Evolutionary conservation across 2,329 filamentous ascomycete species (phyloP).

Genomic region (Penicillium sp.): DNA sequence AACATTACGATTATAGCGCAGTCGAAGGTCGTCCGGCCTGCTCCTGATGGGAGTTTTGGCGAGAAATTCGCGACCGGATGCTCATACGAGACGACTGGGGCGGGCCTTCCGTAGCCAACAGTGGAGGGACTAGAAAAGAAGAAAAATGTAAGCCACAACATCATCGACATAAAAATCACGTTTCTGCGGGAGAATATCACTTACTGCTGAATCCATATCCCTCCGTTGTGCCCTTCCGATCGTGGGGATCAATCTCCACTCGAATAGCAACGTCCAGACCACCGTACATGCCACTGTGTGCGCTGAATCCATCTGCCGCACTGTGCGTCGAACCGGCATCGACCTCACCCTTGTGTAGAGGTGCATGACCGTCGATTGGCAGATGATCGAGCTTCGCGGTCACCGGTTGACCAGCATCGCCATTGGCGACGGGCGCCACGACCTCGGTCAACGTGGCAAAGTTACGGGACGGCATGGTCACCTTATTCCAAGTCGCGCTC

Average conservation of each 20-base stretch:
- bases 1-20: constrained; percentile 26
- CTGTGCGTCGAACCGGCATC: constrained; percentile 78
- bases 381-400: constrained; percentile 38
- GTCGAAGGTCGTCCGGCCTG: constrained; percentile 29
- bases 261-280: constrained; percentile 54
- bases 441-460: constrained; percentile 68
- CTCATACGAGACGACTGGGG: constrained; percentile 26
- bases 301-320: constrained; percentile 63
- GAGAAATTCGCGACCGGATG: constrained; percentile 30
- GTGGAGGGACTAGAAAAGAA: constrained; percentile 25
- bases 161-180: background rate
- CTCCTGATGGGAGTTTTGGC: constrained; percentile 17
- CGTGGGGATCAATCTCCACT: constrained; percentile 55
- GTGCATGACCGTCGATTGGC: constrained; percentile 69
- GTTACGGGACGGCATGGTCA: constrained; percentile 78
- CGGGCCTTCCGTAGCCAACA: constrained; percentile 29
- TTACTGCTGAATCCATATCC: constrained; percentile 58
- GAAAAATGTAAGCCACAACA: background rate
- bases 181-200: constrained; percentile 24
- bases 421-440: constrained; percentile 36
- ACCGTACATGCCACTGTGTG: constrained; percentile 45
- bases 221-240: constrained; percentile 50
- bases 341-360: constrained; percentile 78
- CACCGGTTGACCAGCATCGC: constrained; percentile 22
- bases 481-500: constrained; percentile 75